Evolutionary conservation across 495 filamentous ascomycete genomes (phyloP), one percentile per base, ranked within the genome.

Genomic region (Aspergillus avenaceus): DNA sequence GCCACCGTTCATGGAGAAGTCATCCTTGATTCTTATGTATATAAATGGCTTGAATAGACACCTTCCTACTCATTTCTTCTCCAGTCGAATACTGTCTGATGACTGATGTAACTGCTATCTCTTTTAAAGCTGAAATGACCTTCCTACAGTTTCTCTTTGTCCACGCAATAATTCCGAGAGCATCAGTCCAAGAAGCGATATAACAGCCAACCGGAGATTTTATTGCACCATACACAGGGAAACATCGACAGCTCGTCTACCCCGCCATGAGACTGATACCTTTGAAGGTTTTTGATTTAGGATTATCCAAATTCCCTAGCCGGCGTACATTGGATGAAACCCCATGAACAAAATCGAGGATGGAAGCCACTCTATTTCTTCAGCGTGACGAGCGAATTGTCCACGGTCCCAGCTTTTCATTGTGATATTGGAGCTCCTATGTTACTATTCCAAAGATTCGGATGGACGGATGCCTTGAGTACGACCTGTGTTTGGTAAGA

Each of bases 191-290:
- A 38, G 21, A 21, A 21, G 13, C 27, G 34, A 4, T 23, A 32
- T 28, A 32, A 28, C 27, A 14, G 34, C 43, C 27, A 46, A 46
- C 43, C 41, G 42, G 42, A 19, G 25, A 31, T 46, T 34, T 46
- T 28, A 6, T 8, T 21, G 5, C 13, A 13, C 4, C 27, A 12
- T 5, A 23, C 22, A 32, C 43, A 34, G 9, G 9, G 26, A 19
- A 29, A 19, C 16, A 3, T 27, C 28, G 43, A 27, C 43, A 32
- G 27, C 25, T 18, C 7, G 21, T 46, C 27, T 19, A 46, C 23
- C 43, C 11, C n/a, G 16, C 4, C 18, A 34, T 9, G 13, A 5
- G 34, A 38, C 8, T 11, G 34, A 38, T 21, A 18, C 34, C 34
- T 18, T 3, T 11, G 16, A 21, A 43, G 22, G 41, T 27, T n/a